Conservation (phyloP, 2,329 filamentous ascomycete genomes). For the Colletotrichum nymphaeae region DNA sequence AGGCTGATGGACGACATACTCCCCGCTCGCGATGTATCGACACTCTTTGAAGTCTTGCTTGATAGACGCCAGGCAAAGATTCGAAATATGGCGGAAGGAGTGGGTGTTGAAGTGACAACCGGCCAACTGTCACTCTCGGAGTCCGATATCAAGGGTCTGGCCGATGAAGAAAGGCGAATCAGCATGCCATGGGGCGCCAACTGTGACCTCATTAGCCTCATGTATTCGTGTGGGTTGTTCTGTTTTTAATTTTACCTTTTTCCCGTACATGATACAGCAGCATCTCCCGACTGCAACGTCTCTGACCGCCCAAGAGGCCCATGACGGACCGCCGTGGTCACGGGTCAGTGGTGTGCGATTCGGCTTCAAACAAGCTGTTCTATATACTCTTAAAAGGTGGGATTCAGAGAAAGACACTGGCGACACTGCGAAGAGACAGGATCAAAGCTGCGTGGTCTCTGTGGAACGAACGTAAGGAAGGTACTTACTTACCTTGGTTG, state of each 20-base stretch:
- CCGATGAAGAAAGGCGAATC: neutral
- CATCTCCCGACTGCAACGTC: neutral
- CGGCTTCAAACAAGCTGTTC: neutral
- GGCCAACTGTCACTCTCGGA: neutral
- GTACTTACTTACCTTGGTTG: neutral
- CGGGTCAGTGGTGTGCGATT: neutral
- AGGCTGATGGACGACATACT: neutral
- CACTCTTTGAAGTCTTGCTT: neutral
- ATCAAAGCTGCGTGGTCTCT: neutral
- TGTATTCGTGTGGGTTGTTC: neutral
- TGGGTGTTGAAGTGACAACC: conserved; percentile 2
- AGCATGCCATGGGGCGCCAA: neutral
- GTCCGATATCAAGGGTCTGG: neutral
- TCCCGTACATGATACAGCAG: neutral
- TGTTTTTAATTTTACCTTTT: neutral
- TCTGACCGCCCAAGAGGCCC: neutral
- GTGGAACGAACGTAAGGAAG: neutral
- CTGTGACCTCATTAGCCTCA: conserved; percentile 3
- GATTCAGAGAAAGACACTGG: neutral
- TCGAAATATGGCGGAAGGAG: neutral
- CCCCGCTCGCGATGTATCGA: neutral
- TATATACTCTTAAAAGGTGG: neutral
- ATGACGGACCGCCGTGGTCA: neutral
- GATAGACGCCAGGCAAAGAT: neutral
- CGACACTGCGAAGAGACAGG: neutral